Base-by-base conservation (phyloP, 768 basidiomycete genomes). In the Mycena venus region DNA sequence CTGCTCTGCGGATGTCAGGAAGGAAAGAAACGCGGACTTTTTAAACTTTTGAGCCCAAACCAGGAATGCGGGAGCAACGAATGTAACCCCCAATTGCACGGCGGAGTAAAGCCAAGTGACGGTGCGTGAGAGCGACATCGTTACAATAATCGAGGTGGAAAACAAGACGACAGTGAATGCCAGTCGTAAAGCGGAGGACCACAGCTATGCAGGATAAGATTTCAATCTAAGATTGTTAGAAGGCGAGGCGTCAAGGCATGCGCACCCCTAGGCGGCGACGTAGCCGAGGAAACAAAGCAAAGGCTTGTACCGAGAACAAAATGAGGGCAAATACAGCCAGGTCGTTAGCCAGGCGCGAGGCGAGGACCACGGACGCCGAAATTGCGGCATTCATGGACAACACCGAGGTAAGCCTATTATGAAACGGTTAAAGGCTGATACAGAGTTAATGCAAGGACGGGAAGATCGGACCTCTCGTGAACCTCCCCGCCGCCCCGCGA, bases 341-440 rank as follows among this genome's bases (percentile, higher is more conserved):
- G 82, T 96, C 95, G 77, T 94, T 92, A 51, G 90, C 85, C 44
- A 99, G 87, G 76, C 98, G 94, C 47, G 97, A 98, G 36, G 97
- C 96, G 74, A 99, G 88, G 68, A 99, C 97, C 56, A 98, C 94
- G 36, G 95, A 96, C 21, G 96, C 95, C 51, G 95, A 97, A 72
- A 98, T 92, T 36, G 95, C 96, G 55, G 97, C 97, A 80, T 96
- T 96, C 88, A 94, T 95, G 51, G 95, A 96, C 69, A 96, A 81
- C 58, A 96, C 94, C 56, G 94, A 95, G 51, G 93, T 94, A 66
- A 96, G 83, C 81, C 95, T 95, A 80, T 75, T 75, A 36, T 75
- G 74, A 53, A 78, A 67, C 62, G 76, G 67, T 78, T 78, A 80
- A 80, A 80, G 76, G 70, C 70, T 76, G 65, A 75, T 65, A 72